Conservation (phyloP, 768 basidiomycete species). For the Lyophyllum semitale region DNA sequence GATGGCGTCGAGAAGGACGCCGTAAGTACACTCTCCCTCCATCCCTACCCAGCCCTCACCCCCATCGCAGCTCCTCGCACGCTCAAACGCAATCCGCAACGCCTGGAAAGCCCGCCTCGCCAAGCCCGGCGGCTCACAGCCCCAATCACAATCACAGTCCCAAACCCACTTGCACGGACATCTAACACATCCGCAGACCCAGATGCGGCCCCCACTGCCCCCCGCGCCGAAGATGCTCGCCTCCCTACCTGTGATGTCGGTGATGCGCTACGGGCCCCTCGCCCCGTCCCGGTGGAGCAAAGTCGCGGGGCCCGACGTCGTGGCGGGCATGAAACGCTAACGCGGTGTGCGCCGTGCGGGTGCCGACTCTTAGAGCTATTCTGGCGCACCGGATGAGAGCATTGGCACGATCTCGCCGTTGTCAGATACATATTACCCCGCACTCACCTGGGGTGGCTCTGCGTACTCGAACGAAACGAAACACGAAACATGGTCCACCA, state of each 20-base stretch:
- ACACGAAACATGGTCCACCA: neutral
- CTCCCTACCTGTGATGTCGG: slow-evolving; percentile 26
- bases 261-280: slow-evolving; percentile 66
- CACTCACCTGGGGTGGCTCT: too few relatives aligned
- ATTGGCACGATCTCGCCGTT: too few relatives aligned
- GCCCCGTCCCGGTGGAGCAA: slow-evolving; percentile 70
- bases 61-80: slow-evolving; percentile 59
- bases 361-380: too few relatives aligned
- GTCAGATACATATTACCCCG: too few relatives aligned
- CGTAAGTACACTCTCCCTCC: slow-evolving; percentile 46
- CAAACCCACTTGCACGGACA: slow-evolving; percentile 25
- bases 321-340: slow-evolving; percentile 72
- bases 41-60: slow-evolving; percentile 8
- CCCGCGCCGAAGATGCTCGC: slow-evolving; percentile 14
- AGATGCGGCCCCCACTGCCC: slow-evolving; percentile 13
- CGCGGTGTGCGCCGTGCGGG: neutral
- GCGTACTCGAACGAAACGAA: too few relatives aligned
- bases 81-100: slow-evolving; percentile 62
- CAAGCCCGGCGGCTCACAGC: slow-evolving; percentile 32
- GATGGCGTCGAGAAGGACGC: slow-evolving; percentile 92
- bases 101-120: slow-evolving; percentile 73
- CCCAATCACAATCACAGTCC: slow-evolving; percentile 25
- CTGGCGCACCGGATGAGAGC: too few relatives aligned
- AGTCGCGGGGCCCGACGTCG: slow-evolving; percentile 61
- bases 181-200: slow-evolving; percentile 18